Percentiles rank a stretch among this genome's conserved stretches.
phyloP scores from a whole-genome alignment of 345 rosid species.

The Eucalyptus tenuipes region DNA sequence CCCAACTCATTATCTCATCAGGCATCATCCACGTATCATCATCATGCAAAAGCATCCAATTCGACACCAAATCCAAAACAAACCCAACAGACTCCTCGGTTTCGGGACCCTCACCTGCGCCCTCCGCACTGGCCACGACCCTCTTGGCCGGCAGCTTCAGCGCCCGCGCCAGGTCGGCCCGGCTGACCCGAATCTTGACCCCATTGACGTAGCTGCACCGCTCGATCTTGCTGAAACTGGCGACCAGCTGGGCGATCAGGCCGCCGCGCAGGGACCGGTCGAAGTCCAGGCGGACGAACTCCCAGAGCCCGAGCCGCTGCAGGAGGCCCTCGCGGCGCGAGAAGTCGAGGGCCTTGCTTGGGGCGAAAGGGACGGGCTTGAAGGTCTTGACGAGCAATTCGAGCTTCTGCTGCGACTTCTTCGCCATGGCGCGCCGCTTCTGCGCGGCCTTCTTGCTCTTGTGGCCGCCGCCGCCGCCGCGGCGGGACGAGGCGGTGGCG shows the following conservation, averaged over 20 bases:
- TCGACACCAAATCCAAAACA: slow-evolving; percentile 43
- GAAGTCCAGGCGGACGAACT: slow-evolving; percentile 62
- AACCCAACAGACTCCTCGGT: slow-evolving; percentile 37
- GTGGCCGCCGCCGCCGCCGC: slow-evolving; percentile 1
- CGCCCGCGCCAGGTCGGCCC: slow-evolving; percentile 78
- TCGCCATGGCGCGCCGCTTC: slow-evolving; percentile 21
- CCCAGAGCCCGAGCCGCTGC: slow-evolving; percentile 70
- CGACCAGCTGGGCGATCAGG: slow-evolving; percentile 53
- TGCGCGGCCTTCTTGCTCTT: slow-evolving; percentile 22
- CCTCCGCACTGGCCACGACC: slow-evolving; percentile 1
- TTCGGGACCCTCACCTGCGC: slow-evolving; percentile 17
- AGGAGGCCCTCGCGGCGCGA: slow-evolving; percentile 43
- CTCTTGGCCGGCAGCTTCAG: slow-evolving; percentile 43
- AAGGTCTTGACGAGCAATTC: slow-evolving; percentile 22
- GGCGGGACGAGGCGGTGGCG: slow-evolving; percentile 2
- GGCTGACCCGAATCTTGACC: slow-evolving; percentile 37
- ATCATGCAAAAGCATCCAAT: slow-evolving; percentile 61
- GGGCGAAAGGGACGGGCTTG: slow-evolving; percentile 55
- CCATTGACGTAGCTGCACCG: slow-evolving; percentile 60
- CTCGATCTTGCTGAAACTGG: slow-evolving; percentile 15
- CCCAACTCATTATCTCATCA: slow-evolving; percentile 32
- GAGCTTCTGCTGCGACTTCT: slow-evolving; percentile 38
- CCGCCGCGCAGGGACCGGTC: slow-evolving; percentile 33
- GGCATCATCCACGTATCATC: slow-evolving; percentile 86
- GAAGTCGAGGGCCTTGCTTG: slow-evolving; percentile 45